Evolutionary conservation across 2,329 filamentous ascomycete genomes (phyloP), one percentile per base, ranked within the genome.

Genomic region (Ciborinia camelliae): DNA sequence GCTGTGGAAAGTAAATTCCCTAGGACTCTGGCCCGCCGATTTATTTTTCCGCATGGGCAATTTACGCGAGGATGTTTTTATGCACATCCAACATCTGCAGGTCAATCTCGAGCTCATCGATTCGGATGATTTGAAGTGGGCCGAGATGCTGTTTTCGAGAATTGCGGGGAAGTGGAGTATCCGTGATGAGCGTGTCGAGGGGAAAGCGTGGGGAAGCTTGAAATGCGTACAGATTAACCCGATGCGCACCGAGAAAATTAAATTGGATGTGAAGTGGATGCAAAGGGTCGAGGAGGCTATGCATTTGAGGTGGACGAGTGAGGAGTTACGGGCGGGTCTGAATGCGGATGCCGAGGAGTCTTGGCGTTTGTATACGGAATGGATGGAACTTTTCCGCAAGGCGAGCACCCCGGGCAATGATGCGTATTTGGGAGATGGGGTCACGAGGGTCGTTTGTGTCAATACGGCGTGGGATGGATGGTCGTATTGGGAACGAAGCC

Each of bases 201-300:
- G 43, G 14, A 20, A n/a, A 20, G 26, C 9, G 9, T 45, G 32
- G 45, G 45, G 53, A 5, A 28, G 23, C 6, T 35, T 64, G 26
- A 59, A 50, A 14, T 26, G 20, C 8, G 54, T 64, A 1, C 55
- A 57, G n/a, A 50, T 64, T n/a, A 64, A 64, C 14, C 53, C 62
- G 2, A 41, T 64, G 41, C 30, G 62, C 15, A 47, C 41, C 7
- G 62, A 64, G 62, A 37, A 32, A 1, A 28, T 59, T 20, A 59
- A 50, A 2, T 28, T 64, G 41, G 62, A 64, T 64, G 62, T 64
- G 2, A 58, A 41, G 28, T 64, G 62, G 62, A 64, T 64, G 62
- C 41, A 64, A 14, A 37, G 62, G 26, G 32, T 64, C 14, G 30
- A 35, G 15, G 62, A 64, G 26, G 53, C 54, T n/a, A 41, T 64